These are phyloP conservation scores for Backusella australiensis DNA, from an alignment of 192 early-diverging fungal genomes.

Conservation along the genomic window DNA sequence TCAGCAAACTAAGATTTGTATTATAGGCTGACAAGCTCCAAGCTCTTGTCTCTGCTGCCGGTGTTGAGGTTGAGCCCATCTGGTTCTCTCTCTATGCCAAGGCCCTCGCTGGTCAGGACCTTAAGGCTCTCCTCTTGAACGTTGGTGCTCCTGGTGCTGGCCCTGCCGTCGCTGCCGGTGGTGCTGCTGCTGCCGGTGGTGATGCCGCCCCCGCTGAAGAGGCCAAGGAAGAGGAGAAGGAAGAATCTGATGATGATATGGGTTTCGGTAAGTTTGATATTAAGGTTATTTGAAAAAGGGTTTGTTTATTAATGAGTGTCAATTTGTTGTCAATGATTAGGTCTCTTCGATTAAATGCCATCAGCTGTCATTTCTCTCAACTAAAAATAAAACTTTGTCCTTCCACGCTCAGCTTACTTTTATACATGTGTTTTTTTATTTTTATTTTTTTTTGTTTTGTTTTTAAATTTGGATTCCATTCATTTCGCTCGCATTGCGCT, in stretches of 20 bases:
- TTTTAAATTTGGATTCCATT: no score
- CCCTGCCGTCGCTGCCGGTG: conserved; percentile 36
- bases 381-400: neutral
- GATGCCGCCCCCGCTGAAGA: conserved; percentile 42
- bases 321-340: neutral
- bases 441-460: neutral
- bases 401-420: neutral
- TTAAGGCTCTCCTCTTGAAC: conserved; percentile 87
- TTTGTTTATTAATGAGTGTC: neutral
- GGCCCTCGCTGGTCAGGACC: conserved; percentile 92
- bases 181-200: conserved; percentile 39
- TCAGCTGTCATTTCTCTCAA: neutral
- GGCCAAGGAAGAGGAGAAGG: conserved; percentile 67
- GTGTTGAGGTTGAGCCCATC: conserved; percentile 89
- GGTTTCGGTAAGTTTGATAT: conserved; percentile 66
- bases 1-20: neutral
- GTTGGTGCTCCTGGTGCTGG: conserved; percentile 71
- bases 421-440: neutral
- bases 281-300: neutral
- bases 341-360: conserved; percentile 28
- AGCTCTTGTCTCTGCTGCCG: conserved; percentile 89
- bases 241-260: conserved; percentile 76
- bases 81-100: conserved; percentile 98
- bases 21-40: conserved; percentile 88
- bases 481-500: neutral